phyloP scores from a whole-genome alignment of 371 early-diverging fungal species.

The Coemansia sp. region DNA sequence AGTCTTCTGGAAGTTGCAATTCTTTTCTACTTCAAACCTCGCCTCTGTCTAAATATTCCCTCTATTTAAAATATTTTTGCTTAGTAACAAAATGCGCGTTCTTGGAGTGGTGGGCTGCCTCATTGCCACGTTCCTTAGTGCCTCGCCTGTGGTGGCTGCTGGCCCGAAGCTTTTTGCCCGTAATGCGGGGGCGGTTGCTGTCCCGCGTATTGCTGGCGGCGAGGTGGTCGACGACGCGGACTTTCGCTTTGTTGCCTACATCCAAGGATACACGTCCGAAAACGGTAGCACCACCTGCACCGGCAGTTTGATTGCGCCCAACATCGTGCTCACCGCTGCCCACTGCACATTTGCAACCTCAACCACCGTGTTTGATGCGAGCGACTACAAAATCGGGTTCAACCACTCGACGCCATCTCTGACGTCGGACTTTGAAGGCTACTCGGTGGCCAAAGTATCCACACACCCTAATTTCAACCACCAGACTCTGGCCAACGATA shows the following conservation, averaged over 20 bases:
- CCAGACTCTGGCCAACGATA: slow-evolving; percentile 25
- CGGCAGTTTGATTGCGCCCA: slow-evolving; percentile 46
- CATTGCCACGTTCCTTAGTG: background rate
- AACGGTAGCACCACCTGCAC: slow-evolving; percentile 30
- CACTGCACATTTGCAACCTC: slow-evolving; percentile 30
- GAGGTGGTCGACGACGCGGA: background rate
- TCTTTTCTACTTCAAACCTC: background rate
- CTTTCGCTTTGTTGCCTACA: slow-evolving; percentile 19
- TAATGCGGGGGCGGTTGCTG: background rate
- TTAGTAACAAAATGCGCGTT: slow-evolving; percentile 1
- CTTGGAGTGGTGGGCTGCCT: background rate
- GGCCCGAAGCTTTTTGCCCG: background rate
- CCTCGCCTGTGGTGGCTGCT: background rate
- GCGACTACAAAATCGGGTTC: slow-evolving; percentile 17
- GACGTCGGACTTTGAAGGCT: slow-evolving; percentile 6
- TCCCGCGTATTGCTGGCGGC: slow-evolving; percentile 28
- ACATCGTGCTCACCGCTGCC: slow-evolving; percentile 44
- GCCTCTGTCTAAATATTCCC: background rate
- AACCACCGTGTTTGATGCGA: background rate
- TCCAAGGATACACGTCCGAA: background rate
- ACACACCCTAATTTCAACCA: slow-evolving; percentile 26
- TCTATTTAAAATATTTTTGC: background rate
- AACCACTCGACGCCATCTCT: slow-evolving; percentile 4
- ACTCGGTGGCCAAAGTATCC: slow-evolving; percentile 14
- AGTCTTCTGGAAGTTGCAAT: background rate